Percentiles rank a stretch among this genome's conserved stretches.
These are phyloP conservation scores for Ruellia speciosa DNA, from an alignment of 305 asterid genomes.

Conservation along the genomic window DNA sequence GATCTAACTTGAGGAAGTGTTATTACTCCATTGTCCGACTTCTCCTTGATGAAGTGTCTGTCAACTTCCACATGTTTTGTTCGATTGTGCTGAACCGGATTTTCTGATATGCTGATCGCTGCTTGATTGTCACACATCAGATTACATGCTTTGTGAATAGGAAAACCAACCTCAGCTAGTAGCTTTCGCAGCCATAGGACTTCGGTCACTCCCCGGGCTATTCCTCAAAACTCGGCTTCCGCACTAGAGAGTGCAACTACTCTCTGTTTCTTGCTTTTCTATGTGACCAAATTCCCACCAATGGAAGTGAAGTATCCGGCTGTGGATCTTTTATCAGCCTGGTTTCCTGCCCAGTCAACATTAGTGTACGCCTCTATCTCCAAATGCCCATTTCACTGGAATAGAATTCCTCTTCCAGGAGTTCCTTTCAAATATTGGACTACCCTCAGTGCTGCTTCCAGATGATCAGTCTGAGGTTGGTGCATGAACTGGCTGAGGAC, in stretches of 20 bases:
- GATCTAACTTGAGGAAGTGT: no score
- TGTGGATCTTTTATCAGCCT: background rate
- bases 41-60: no score
- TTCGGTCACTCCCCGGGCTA: background rate
- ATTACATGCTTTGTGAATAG: no score
- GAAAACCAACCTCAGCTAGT: background rate
- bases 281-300: background rate
- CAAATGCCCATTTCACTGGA: no score
- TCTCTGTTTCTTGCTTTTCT: background rate
- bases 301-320: background rate
- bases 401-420: no score
- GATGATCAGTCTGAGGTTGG: background rate
- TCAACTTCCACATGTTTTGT: no score
- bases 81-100: no score
- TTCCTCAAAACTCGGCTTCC: background rate
- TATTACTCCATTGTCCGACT: no score
- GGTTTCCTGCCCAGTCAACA: background rate
- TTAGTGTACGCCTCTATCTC: background rate
- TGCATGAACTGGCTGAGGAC: slow-evolving; percentile 2
- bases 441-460: background rate
- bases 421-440: background rate
- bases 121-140: no score
- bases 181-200: background rate
- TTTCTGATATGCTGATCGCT: no score
- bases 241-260: background rate